Conservation (phyloP, 352 stramenopile species). For the Peronosclerospora sorghi region DNA sequence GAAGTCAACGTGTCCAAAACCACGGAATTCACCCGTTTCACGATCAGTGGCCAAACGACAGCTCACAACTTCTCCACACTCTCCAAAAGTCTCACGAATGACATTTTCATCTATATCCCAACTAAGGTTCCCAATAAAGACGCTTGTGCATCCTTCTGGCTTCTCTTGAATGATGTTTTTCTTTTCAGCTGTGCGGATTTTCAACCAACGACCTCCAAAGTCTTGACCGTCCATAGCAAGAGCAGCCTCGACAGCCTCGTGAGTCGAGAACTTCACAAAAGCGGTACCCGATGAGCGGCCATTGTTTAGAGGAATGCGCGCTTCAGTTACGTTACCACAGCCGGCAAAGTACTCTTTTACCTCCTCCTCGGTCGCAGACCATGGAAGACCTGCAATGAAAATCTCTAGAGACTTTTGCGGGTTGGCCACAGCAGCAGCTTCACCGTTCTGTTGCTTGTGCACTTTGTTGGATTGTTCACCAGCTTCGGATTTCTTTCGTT, state of each 20-base stretch:
- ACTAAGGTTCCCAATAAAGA: constrained; percentile 97
- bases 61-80: constrained; percentile 91
- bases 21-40: constrained; percentile 96
- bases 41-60: constrained; percentile 93
- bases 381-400: constrained; percentile 93
- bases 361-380: constrained; percentile 90
- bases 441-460: constrained; percentile 64
- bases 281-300: constrained; percentile 90
- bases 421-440: constrained; percentile 36
- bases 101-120: constrained; percentile 95
- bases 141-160: constrained; percentile 89
- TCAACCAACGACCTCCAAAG: constrained; percentile 93
- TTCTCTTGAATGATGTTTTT: constrained; percentile 86
- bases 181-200: constrained; percentile 84
- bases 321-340: constrained; percentile 82
- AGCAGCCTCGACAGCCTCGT: constrained; percentile 62
- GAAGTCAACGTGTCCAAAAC: constrained; percentile 98
- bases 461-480: constrained; percentile 54
- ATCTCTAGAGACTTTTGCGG: constrained; percentile 49
- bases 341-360: constrained; percentile 89
- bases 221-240: constrained; percentile 89
- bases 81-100: constrained; percentile 86
- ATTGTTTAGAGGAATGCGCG: constrained; percentile 85
- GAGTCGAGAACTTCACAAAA: constrained; percentile 88
- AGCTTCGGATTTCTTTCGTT: constrained; percentile 74